A percentile compares a stretch with the other conserved stretches of the same genome.
Evolutionary conservation across 2,329 filamentous ascomycete genomes (phyloP).

Genomic region (Diaporthe aspalathi): DNA sequence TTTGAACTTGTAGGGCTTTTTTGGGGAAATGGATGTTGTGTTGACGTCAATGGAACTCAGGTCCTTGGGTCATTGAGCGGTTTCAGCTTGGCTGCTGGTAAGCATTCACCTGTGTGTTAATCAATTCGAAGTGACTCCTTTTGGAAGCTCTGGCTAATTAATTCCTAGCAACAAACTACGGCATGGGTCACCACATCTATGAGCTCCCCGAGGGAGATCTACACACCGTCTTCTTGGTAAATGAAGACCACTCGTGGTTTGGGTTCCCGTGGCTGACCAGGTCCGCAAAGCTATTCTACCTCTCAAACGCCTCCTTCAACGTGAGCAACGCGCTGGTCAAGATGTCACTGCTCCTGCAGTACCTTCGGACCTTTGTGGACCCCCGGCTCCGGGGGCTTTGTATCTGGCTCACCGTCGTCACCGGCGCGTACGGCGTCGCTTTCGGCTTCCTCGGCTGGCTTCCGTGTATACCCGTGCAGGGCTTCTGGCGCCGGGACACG

Average conservation of each 20-base stretch:
- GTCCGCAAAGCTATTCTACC: constrained; percentile 36
- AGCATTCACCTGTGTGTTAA: background rate
- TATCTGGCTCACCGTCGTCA: constrained; percentile 38
- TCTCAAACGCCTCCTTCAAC: constrained; percentile 40
- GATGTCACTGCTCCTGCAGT: constrained; percentile 41
- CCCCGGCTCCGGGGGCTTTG: constrained; percentile 23
- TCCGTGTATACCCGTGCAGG: constrained; percentile 43
- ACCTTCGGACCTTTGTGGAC: constrained; percentile 39
- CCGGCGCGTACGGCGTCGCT: constrained; percentile 40
- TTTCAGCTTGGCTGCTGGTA: background rate
- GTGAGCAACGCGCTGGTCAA: constrained; percentile 41
- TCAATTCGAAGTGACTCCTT: too few species aligned
- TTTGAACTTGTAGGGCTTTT: too few species aligned
- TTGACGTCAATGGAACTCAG: background rate
- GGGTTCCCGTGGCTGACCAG: background rate
- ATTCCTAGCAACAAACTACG: background rate
- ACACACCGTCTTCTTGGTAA: constrained; percentile 34
- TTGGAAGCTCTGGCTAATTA: background rate
- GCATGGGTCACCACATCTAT: constrained; percentile 24
- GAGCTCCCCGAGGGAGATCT: background rate
- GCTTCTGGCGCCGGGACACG: constrained; percentile 40
- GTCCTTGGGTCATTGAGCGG: background rate
- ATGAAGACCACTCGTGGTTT: background rate
- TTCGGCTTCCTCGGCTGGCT: constrained; percentile 44
- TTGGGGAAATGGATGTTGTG: background rate